Conservation (phyloP, 1,284 basidiomycete species). For the Kwoniella shivajii region DNA sequence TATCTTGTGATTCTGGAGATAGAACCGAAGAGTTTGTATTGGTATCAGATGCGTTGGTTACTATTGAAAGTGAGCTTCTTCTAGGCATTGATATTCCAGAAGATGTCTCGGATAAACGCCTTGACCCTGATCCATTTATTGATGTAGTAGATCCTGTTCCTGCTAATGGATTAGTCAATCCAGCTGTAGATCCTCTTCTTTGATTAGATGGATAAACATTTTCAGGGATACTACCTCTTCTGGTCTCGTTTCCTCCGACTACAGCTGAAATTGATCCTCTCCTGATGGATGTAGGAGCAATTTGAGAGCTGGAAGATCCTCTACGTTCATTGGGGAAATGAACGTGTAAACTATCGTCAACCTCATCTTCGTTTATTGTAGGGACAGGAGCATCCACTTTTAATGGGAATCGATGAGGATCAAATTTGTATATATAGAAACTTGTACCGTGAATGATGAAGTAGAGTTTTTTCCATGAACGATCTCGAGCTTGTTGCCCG, state of each 20-base stretch:
- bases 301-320: constrained; percentile 24
- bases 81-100: background rate
- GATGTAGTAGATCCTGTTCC: background rate
- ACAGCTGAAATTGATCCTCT: constrained; percentile 15
- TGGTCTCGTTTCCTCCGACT: background rate
- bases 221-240: constrained; percentile 18
- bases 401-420: constrained; percentile 56
- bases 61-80: constrained; percentile 17
- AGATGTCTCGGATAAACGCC: constrained; percentile 14
- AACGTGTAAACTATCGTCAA: constrained; percentile 52
- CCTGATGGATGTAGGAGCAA: background rate
- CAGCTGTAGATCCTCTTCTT: constrained; percentile 9
- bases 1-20: constrained; percentile 13
- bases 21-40: background rate
- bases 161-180: background rate
- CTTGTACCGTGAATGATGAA: constrained; percentile 91
- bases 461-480: constrained; percentile 86
- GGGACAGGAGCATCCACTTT: constrained; percentile 39
- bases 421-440: constrained; percentile 78
- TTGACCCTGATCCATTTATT: background rate
- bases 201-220: background rate
- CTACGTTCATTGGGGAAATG: constrained; percentile 52
- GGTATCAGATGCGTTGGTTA: constrained; percentile 11
- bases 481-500: constrained; percentile 81
- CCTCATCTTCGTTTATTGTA: constrained; percentile 42